Conservation (phyloP, 2,329 filamentous ascomycete genomes). For the Aspergillus tubingensis region DNA sequence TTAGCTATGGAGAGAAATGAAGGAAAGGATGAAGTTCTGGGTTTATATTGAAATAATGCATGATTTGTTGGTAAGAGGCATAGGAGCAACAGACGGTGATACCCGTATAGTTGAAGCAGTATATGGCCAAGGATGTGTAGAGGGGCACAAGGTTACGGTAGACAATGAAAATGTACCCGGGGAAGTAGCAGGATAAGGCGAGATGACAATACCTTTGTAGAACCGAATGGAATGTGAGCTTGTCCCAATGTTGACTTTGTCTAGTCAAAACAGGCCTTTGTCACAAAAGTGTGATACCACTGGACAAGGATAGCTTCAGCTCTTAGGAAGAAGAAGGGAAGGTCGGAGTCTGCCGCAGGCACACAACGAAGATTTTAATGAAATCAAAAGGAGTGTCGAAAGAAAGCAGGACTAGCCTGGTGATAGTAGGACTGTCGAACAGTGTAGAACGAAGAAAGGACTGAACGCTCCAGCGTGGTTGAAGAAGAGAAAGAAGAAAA, state of each 20-base stretch:
- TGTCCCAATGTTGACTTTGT: slow-evolving; percentile 16
- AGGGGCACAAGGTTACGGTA: not conserved
- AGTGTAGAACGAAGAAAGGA: slow-evolving; percentile 22
- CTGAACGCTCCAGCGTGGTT: slow-evolving; percentile 27
- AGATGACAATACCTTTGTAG: slow-evolving; percentile 13
- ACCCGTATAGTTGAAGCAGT: not conserved
- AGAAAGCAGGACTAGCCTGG: slow-evolving; percentile 41
- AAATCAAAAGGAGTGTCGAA: slow-evolving; percentile 25
- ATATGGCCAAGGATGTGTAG: no score
- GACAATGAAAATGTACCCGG: not conserved
- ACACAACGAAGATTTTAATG: slow-evolving; percentile 21
- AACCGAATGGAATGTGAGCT: slow-evolving; percentile 7
- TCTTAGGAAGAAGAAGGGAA: slow-evolving; percentile 19
- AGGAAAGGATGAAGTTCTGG: not conserved
- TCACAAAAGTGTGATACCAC: not conserved
- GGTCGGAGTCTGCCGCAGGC: slow-evolving; percentile 39
- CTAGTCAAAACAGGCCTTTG: not conserved
- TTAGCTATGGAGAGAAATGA: not conserved
- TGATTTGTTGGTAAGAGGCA: not conserved
- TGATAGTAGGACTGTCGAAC: slow-evolving; percentile 27
- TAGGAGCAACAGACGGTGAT: not conserved
- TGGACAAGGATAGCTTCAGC: not conserved
- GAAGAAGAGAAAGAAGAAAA: slow-evolving; percentile 13
- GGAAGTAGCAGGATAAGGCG: not conserved
- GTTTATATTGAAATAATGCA: not conserved